These are phyloP conservation scores for Forsythia viridissima DNA, from an alignment of 257 asterid species.

Conservation along the genomic window DNA sequence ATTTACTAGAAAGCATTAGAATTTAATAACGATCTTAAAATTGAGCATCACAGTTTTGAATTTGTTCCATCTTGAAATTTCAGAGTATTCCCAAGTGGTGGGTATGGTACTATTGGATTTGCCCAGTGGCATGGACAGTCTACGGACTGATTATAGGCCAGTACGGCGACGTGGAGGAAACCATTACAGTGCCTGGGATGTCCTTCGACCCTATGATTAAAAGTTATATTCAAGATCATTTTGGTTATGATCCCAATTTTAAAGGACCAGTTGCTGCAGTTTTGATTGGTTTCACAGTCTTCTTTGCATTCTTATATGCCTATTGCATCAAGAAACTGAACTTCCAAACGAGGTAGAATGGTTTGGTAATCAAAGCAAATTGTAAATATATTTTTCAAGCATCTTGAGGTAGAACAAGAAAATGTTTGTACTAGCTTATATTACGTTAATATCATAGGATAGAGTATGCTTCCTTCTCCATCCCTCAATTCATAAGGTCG, in stretches of 20 bases:
- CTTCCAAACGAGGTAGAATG: conserved; percentile 52
- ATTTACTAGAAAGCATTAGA: not conserved
- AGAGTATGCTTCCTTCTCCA: not conserved
- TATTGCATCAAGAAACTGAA: conserved; percentile 57
- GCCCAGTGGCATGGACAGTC: conserved; percentile 74
- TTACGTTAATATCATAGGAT: not conserved
- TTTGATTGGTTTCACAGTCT: conserved; percentile 49
- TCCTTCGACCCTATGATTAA: conserved; percentile 29
- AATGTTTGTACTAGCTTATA: not conserved
- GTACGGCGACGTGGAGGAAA: conserved; percentile 49
- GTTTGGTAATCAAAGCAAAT: not conserved
- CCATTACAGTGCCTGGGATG: conserved; percentile 36
- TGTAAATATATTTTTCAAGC: not conserved
- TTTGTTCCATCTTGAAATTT: not conserved
- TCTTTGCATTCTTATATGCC: conserved; percentile 59
- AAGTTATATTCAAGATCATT: conserved; percentile 38
- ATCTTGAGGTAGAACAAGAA: not conserved
- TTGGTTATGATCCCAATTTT: conserved; percentile 50
- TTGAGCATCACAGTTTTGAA: not conserved
- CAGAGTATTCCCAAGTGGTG: conserved; percentile 83
- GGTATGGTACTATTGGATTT: conserved; percentile 76
- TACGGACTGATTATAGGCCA: conserved; percentile 61
- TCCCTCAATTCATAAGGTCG: not conserved
- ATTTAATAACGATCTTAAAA: not conserved
- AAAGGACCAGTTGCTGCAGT: conserved; percentile 53